Percentiles rank a stretch among this genome's conserved stretches.
These are phyloP conservation scores for Juncus effusus DNA, from an alignment of 176 grass and related monocot species.

Conservation along the genomic window DNA sequence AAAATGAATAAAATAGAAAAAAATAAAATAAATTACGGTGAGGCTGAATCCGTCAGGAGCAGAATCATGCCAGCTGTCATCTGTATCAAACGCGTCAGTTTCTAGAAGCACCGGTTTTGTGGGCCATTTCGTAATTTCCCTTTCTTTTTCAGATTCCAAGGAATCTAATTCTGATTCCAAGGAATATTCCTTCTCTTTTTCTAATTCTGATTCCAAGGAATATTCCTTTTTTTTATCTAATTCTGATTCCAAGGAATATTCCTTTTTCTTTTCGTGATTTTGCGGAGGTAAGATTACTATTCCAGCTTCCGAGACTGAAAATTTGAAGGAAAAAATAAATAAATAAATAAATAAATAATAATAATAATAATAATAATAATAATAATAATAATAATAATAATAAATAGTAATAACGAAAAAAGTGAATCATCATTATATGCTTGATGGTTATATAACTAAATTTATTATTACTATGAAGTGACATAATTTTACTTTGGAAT, in stretches of 20 bases:
- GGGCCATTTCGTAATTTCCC: conserved; percentile 65
- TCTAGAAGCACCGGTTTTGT: conserved; percentile 70
- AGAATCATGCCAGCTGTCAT: conserved; percentile 86
- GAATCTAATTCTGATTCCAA: background rate
- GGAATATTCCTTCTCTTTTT: conserved; percentile 21
- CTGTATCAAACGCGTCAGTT: conserved; percentile 83
- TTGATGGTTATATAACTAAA: no score
- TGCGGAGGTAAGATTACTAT: conserved; percentile 65
- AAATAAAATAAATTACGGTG: conserved; percentile 28
- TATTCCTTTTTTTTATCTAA: conserved; percentile 27
- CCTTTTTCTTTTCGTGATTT: conserved; percentile 24
- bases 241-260: conserved; percentile 18
- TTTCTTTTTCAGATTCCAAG: conserved; percentile 36
- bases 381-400: no score
- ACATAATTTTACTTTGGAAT: no score
- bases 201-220: conserved; percentile 16
- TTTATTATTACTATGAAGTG: no score
- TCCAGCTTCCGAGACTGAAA: conserved; percentile 62
- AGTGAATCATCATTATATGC: no score
- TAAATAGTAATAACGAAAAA: no score
- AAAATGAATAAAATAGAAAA: no score
- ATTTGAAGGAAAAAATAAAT: background rate
- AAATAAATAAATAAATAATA: no score
- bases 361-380: no score
- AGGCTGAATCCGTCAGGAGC: conserved; percentile 77